Conservation (phyloP, 2,329 filamentous ascomycete species). For the Alternaria atra region DNA sequence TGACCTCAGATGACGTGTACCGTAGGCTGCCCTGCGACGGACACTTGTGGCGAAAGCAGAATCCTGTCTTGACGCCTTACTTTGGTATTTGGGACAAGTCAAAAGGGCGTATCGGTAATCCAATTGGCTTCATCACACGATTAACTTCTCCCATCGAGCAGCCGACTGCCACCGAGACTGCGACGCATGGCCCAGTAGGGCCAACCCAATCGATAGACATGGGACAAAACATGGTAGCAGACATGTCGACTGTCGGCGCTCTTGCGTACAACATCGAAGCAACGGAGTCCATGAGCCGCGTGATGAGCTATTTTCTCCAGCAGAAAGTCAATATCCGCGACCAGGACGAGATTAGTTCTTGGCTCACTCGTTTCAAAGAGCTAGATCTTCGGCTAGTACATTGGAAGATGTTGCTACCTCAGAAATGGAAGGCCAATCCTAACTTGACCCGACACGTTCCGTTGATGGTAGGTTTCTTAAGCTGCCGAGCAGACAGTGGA, state of each 20-base stretch:
- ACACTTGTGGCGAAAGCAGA: slow-evolving; percentile 29
- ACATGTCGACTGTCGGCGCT: slow-evolving; percentile 32
- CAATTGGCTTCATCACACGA: slow-evolving; percentile 22
- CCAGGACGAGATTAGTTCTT: slow-evolving; percentile 24
- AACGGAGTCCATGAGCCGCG: slow-evolving; percentile 31
- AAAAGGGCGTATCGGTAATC: slow-evolving; percentile 26
- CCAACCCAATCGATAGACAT: neutral
- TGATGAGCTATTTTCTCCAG: slow-evolving; percentile 31
- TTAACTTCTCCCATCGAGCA: slow-evolving; percentile 5
- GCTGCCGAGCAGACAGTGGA: neutral
- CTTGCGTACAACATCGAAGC: slow-evolving; percentile 33
- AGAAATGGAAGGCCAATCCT: slow-evolving; percentile 34
- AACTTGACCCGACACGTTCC: slow-evolving; percentile 27
- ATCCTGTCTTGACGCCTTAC: slow-evolving; percentile 26
- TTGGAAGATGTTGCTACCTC: slow-evolving; percentile 32
- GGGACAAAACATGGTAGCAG: slow-evolving; percentile 3
- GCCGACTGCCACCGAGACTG: neutral
- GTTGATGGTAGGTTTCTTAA: slow-evolving; percentile 13
- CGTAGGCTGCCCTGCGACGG: slow-evolving; percentile 31
- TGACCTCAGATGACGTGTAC: slow-evolving; percentile 31
- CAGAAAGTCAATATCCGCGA: slow-evolving; percentile 26
- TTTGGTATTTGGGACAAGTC: slow-evolving; percentile 36
- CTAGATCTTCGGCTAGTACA: slow-evolving; percentile 31
- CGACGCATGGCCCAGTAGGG: neutral
- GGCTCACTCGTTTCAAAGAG: slow-evolving; percentile 35